Evolutionary conservation across 140 eudicot genomes (phyloP).

Genomic region (Erigeron philadelphicus): DNA sequence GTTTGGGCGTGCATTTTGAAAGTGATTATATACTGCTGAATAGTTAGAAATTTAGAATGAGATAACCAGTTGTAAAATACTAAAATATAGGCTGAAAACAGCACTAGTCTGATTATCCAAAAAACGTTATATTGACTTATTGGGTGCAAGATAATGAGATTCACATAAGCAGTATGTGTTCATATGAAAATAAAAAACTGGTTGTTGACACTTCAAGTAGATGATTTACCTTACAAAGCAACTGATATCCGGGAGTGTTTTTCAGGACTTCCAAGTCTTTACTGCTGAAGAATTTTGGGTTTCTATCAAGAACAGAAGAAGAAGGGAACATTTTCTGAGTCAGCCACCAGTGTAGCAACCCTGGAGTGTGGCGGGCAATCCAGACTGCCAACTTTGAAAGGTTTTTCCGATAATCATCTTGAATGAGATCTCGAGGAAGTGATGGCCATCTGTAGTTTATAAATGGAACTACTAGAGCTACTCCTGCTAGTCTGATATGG

Average conservation of each 20-base stretch:
- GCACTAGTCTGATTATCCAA: neutral
- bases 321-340: conserved; percentile 81
- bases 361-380: conserved; percentile 57
- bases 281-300: conserved; percentile 56
- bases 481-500: conserved; percentile 73
- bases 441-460: conserved; percentile 84
- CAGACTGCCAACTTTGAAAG: conserved; percentile 47
- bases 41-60: neutral
- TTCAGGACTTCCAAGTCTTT: conserved; percentile 69
- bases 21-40: neutral
- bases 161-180: neutral
- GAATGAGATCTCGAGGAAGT: conserved; percentile 54
- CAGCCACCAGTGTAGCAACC: conserved; percentile 76
- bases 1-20: neutral
- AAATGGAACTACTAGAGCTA: conserved; percentile 64
- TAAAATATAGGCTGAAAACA: neutral
- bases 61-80: neutral
- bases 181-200: neutral
- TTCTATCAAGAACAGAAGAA: conserved; percentile 67
- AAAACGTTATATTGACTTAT: neutral
- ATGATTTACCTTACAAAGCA: conserved; percentile 59
- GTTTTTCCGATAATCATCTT: conserved; percentile 59
- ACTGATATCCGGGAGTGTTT: conserved; percentile 81
- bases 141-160: neutral
- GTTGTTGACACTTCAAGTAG: neutral